Percentiles rank a stretch among this genome's conserved stretches.
phyloP scores from a whole-genome alignment of 768 basidiomycete genomes.

The Naganishia onofrii region DNA sequence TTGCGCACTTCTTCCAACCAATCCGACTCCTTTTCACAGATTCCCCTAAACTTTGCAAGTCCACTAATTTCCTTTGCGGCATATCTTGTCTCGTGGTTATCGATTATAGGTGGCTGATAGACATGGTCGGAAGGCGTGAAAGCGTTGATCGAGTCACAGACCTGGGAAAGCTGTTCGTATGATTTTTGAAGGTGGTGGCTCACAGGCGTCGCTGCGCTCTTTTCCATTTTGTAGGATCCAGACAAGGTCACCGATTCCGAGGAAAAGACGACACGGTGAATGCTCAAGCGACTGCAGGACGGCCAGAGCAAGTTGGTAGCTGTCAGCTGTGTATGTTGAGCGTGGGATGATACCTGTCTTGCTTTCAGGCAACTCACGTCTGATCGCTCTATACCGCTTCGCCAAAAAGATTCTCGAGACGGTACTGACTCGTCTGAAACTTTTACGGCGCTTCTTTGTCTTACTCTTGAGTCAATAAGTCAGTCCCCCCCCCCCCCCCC shows the following conservation, averaged over 20 bases:
- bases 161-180: background rate
- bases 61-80: conserved; percentile 40
- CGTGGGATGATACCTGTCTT: no score
- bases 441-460: no score
- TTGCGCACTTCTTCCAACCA: conserved; percentile 36
- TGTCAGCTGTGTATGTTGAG: no score
- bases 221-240: background rate
- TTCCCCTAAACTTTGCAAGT: conserved; percentile 38
- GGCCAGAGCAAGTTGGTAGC: no score
- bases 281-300: no score
- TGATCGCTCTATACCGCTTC: no score
- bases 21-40: conserved; percentile 32
- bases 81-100: conserved; percentile 41
- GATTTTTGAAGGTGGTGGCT: background rate
- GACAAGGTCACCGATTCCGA: background rate
- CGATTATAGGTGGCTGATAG: conserved; percentile 46
- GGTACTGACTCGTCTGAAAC: no score
- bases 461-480: no score
- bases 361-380: no score
- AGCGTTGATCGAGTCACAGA: conserved; percentile 13
- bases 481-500: no score
- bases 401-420: no score
- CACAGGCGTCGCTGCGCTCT: background rate
- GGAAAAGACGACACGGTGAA: no score
- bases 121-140: conserved; percentile 19